Conservation (phyloP, 495 filamentous ascomycete genomes). For the Lophiostoma macrostomum region DNA sequence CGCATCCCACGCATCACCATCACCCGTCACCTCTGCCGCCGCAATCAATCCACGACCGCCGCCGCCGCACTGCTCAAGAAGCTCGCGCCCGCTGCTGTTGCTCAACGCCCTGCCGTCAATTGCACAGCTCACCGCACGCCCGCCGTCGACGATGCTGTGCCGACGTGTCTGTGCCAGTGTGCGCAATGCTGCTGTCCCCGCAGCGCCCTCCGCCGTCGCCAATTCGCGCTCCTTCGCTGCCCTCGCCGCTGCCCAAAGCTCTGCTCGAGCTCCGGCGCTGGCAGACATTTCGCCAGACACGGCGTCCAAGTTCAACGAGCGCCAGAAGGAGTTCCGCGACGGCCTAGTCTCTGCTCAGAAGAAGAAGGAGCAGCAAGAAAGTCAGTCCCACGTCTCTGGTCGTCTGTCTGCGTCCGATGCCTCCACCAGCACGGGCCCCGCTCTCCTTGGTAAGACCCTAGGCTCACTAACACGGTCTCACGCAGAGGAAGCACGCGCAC, state of each 20-base stretch:
- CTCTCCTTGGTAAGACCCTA: conserved; percentile 29
- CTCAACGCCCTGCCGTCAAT: conserved; percentile 24
- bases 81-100: conserved; percentile 17
- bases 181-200: conserved; percentile 22
- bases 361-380: conserved; percentile 76
- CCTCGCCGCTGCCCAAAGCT: conserved; percentile 21
- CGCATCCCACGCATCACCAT: background rate
- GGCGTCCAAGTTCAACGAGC: conserved; percentile 69
- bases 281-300: conserved; percentile 75
- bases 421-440: background rate
- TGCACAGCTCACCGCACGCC: conserved; percentile 1
- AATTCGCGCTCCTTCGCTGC: conserved; percentile 27
- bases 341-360: conserved; percentile 71
- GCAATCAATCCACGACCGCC: background rate
- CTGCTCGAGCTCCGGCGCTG: conserved; percentile 66
- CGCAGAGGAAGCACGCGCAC: conserved; percentile 44
- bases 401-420: conserved; percentile 45
- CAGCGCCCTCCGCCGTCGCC: conserved; percentile 6
- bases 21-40: background rate
- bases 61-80: background rate
- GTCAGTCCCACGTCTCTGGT: conserved; percentile 58
- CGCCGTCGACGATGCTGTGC: conserved; percentile 15
- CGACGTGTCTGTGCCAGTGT: conserved; percentile 22
- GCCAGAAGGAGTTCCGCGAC: conserved; percentile 83
- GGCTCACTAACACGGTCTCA: conserved; percentile 36